phyloP scores from a whole-genome alignment of 2,329 filamentous ascomycete genomes.

The Alternaria panax region DNA sequence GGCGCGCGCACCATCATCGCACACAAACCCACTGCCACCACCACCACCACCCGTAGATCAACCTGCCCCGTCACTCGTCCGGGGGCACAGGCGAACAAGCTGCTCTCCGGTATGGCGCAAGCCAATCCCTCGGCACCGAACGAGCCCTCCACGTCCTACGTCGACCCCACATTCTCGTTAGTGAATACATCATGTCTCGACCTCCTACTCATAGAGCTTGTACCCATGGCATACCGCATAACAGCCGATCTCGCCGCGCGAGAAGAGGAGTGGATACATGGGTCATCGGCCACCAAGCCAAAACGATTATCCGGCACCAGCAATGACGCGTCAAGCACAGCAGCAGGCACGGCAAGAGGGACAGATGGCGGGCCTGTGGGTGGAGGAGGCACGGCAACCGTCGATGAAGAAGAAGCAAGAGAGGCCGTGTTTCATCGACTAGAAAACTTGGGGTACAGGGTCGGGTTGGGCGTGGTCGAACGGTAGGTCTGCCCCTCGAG shows the following conservation, averaged over 20 bases:
- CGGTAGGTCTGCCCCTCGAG: conserved; percentile 63
- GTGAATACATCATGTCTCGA: conserved; percentile 88
- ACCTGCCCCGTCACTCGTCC: background rate
- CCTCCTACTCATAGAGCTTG: conserved; percentile 93
- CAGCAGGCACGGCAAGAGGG: conserved; percentile 28
- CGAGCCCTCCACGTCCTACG: conserved; percentile 50
- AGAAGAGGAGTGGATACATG: conserved; percentile 52
- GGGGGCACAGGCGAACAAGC: background rate
- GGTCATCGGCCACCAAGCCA: conserved; percentile 12
- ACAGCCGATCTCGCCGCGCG: conserved; percentile 72
- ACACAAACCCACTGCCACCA: background rate
- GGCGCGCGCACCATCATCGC: background rate
- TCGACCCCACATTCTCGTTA: conserved; percentile 77
- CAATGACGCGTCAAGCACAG: conserved; percentile 38
- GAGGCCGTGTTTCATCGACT: conserved; percentile 87
- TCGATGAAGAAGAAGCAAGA: conserved; percentile 80
- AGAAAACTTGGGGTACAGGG: conserved; percentile 85
- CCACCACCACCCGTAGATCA: background rate
- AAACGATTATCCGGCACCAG: conserved; percentile 29
- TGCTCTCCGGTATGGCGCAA: conserved; percentile 23
- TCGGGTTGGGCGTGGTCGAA: conserved; percentile 91
- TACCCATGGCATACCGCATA: conserved; percentile 90
- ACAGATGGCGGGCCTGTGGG: conserved; percentile 19
- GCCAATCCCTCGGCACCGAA: conserved; percentile 18
- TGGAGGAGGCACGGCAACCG: conserved; percentile 34